Evolutionary conservation across 2,329 filamentous ascomycete species (phyloP).

Genomic region (Apiospora arundinis): DNA sequence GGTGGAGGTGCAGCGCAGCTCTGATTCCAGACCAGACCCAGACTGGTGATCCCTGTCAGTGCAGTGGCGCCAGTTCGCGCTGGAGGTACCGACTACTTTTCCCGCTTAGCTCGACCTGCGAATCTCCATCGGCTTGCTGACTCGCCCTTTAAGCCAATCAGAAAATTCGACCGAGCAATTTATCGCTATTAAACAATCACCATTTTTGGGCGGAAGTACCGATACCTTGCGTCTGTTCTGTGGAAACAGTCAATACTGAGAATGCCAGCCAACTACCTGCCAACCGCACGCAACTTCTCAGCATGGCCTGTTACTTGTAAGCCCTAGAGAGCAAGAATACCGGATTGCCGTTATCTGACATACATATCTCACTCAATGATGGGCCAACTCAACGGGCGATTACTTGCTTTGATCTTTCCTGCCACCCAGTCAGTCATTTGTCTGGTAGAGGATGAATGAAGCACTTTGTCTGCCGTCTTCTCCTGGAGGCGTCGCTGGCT

Average conservation of each 20-base stretch:
- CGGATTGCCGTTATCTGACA: slow-evolving; percentile 1
- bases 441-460: background rate
- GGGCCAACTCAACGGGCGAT: background rate
- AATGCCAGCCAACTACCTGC: background rate
- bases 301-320: background rate
- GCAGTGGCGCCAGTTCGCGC: slow-evolving; percentile 4
- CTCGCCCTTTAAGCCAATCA: background rate
- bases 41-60: background rate
- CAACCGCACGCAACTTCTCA: background rate
- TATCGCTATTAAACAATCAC: background rate
- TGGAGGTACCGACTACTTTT: slow-evolving; percentile 8
- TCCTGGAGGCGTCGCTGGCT: background rate
- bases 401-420: background rate
- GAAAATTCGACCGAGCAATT: slow-evolving; percentile 10
- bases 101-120: background rate
- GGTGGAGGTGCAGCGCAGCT: slow-evolving; percentile 2
- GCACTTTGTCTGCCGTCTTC: background rate
- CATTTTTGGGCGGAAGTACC: background rate
- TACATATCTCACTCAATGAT: background rate
- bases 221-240: background rate
- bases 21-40: slow-evolving; percentile 20
- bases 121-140: background rate
- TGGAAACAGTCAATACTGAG: background rate
- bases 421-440: background rate
- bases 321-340: background rate